Percentiles rank a stretch among this genome's conserved stretches.
phyloP scores from a whole-genome alignment of 176 grass and related monocot species.

The Oryza punctata region DNA sequence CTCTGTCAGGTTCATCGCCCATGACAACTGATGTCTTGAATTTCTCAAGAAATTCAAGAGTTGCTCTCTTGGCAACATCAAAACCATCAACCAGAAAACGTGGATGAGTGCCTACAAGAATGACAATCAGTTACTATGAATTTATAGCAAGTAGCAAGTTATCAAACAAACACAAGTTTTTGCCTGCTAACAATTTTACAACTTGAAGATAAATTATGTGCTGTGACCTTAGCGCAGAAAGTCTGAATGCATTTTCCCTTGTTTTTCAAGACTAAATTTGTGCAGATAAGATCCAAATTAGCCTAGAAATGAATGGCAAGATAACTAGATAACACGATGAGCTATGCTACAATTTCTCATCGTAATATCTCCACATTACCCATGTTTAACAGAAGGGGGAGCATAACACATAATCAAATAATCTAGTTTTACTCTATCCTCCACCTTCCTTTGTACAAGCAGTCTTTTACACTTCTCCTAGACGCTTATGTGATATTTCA shows the following conservation, averaged over 20 bases:
- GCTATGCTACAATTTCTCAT: not conserved
- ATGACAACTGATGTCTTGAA: slow-evolving; percentile 84
- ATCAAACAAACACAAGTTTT: not conserved
- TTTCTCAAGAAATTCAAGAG: slow-evolving; percentile 94
- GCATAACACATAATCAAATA: not conserved
- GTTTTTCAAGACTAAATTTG: not conserved
- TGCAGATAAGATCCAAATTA: not conserved
- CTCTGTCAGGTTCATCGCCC: slow-evolving; percentile 80
- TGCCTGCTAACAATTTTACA: not conserved
- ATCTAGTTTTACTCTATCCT: not conserved
- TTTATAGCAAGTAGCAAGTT: slow-evolving; percentile 7
- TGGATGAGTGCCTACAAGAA: slow-evolving; percentile 82
- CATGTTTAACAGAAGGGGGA: not conserved
- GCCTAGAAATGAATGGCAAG: not conserved
- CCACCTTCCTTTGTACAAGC: not conserved
- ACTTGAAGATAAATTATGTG: not conserved
- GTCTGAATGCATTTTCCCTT: not conserved
- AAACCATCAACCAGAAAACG: slow-evolving; percentile 95
- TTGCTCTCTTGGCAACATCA: slow-evolving; percentile 88
- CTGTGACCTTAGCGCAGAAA: not conserved
- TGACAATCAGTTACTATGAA: not conserved
- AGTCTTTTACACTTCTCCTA: not conserved
- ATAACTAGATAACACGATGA: not conserved
- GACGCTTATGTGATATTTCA: not conserved
- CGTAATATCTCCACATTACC: not conserved